Base-by-base conservation (phyloP, 345 rosid species). In the rapeseed (Brassica napus) region DNA sequence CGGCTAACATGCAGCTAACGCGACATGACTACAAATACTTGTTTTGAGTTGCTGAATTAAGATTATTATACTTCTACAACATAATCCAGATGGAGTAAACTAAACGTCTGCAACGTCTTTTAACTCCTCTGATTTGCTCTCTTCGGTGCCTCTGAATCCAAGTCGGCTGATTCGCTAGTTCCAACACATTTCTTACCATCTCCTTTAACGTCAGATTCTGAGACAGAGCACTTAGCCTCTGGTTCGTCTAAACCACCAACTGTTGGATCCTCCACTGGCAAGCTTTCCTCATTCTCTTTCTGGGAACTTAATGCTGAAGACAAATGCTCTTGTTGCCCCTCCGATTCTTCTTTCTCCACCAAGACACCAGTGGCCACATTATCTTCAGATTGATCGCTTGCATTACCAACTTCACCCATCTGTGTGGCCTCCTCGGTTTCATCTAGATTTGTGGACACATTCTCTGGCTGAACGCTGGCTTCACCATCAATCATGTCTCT, bases 61-160 rank as follows among this genome's bases (percentile, higher is more conserved):
- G 69, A 65, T 16, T 16, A 65, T 65, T 16, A 16, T 35, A 65
- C 69, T 35, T 16, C 28, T 65, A 32, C 21, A 31, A 16, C 68
- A 32, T 32, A 64, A 32, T 3, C 44, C 24, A 62, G 66, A 64
- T 15, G 12, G 32, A 64, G 24, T 64, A 32, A 32, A 15, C 68
- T 64, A 64, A 34, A 64, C 68, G 68, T 64, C 68, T 64, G 18
- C 68, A 32, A 0, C 47, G 47, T 23, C n/a, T 34, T 64, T 64
- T 34, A 34, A 34, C 47, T 32, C 68, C 26, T 34, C 47, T n/a
- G 47, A 34, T 32, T 64, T 64, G 68, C 68, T 64, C 68, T 15
- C 47, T 10, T 15, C 42, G 7, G 72, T 44, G 72, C 62, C 42
- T 28, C 62, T 52, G 63, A 69, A n/a, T 55, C 73, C 73, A 70